A percentile compares a stretch with the other conserved stretches of the same genome.
Conservation (phyloP, 1,139 yeast species). For the Hyphopichia buzzinii region DNA sequence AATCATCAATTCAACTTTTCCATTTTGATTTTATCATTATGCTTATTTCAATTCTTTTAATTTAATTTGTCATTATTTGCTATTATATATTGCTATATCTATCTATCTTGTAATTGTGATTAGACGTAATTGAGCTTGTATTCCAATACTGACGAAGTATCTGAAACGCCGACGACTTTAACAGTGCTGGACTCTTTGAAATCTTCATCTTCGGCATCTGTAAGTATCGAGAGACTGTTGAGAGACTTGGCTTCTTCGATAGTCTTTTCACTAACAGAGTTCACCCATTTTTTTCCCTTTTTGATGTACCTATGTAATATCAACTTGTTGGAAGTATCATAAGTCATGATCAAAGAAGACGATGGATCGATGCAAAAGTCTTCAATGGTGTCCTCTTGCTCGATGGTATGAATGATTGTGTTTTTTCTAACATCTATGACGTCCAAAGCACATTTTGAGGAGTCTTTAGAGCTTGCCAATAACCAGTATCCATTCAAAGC, state of each 20-base stretch:
- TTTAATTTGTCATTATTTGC: too few relatives aligned
- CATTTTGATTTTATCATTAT: not conserved
- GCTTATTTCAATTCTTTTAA: too few relatives aligned
- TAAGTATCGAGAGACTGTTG: conserved; percentile 7
- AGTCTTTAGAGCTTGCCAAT: conserved; percentile 22
- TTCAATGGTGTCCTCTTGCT: conserved; percentile 13
- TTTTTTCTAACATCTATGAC: conserved; percentile 60
- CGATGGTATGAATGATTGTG: conserved; percentile 25
- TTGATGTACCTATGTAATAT: conserved; percentile 38
- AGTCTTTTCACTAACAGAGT: conserved; percentile 6
- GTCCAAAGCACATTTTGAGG: conserved; percentile 26
- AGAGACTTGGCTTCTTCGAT: conserved; percentile 7
- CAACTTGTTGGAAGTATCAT: conserved; percentile 13
- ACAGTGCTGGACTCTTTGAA: conserved; percentile 9
- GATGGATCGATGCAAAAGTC: conserved; percentile 47
- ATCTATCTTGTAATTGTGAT: not conserved
- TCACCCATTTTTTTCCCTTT: conserved; percentile 44
- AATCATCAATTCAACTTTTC: not conserved
- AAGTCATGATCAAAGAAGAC: conserved; percentile 35
- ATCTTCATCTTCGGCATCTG: conserved; percentile 9
- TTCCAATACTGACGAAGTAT: conserved; percentile 12
- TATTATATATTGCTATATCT: too few relatives aligned
- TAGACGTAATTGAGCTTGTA: conserved; percentile 8
- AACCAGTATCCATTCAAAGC: conserved; percentile 62
- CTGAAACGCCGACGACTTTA: conserved; percentile 10